Evolutionary conservation across 768 basidiomycete genomes (phyloP).

Genomic region (Collybia nuda): DNA sequence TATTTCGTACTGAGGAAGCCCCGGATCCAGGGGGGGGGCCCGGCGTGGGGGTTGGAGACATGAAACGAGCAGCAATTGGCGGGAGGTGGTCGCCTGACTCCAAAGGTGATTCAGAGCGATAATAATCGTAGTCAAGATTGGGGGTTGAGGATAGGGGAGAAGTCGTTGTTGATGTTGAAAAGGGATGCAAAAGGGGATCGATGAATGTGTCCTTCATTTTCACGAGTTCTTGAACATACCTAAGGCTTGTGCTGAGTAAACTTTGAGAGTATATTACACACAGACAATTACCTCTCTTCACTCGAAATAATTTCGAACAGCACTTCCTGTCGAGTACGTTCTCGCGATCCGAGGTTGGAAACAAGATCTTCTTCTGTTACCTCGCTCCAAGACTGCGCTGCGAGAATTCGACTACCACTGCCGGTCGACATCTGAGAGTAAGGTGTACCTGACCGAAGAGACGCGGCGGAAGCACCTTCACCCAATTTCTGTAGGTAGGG

Average conservation of each 20-base stretch:
- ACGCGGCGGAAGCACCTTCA: constrained; percentile 57
- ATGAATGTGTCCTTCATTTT: constrained; percentile 95
- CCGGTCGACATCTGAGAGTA: constrained; percentile 75
- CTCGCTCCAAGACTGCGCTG: constrained; percentile 88
- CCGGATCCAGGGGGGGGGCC: constrained; percentile 24
- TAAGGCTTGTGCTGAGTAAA: constrained; percentile 28
- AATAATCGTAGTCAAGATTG: constrained; percentile 69
- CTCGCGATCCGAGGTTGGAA: constrained; percentile 87
- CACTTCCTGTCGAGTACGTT: constrained; percentile 94
- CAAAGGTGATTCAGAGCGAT: constrained; percentile 63
- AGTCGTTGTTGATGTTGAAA: constrained; percentile 44
- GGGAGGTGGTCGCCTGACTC: constrained; percentile 77
- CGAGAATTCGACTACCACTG: constrained; percentile 70
- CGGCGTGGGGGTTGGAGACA: constrained; percentile 62
- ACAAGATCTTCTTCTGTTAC: constrained; percentile 94
- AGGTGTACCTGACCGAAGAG: constrained; percentile 78
- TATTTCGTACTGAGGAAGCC: constrained; percentile 41
- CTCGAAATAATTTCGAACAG: constrained; percentile 95
- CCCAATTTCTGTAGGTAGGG: constrained; percentile 54
- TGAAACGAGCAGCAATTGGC: constrained; percentile 91
- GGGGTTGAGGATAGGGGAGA: constrained; percentile 57
- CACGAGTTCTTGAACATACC: constrained; percentile 88
- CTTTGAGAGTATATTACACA: neutral
- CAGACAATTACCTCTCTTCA: constrained; percentile 74
- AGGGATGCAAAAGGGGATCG: constrained; percentile 86